These are phyloP conservation scores for Setomelanomma holmii DNA, from an alignment of 2,329 filamentous ascomycete species.

Conservation along the genomic window DNA sequence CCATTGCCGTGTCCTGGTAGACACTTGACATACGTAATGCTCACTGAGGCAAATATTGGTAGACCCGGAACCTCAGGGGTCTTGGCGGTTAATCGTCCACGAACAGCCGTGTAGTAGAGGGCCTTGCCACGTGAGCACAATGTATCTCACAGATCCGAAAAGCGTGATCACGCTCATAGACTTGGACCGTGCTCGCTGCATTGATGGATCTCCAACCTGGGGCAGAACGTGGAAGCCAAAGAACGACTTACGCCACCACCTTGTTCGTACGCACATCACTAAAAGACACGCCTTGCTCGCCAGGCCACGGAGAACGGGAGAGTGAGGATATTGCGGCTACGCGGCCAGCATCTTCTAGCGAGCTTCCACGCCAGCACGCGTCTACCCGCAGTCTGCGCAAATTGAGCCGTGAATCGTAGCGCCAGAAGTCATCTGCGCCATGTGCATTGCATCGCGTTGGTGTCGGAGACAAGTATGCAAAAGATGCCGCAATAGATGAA, in stretches of 20 bases:
- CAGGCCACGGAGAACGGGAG: conserved; percentile 4
- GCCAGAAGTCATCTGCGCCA: conserved; percentile 29
- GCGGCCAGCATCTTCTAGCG: conserved; percentile 22
- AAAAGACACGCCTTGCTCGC: not conserved
- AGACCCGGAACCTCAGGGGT: conserved; percentile 24
- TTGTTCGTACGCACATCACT: no score
- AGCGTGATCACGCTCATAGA: not conserved
- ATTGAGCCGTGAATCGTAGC: conserved; percentile 29
- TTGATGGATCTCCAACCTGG: conserved; percentile 1
- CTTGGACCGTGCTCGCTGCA: not conserved
- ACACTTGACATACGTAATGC: conserved; percentile 21
- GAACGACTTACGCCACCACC: conserved; percentile 6
- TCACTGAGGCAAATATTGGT: conserved; percentile 10
- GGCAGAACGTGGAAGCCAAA: conserved; percentile 17
- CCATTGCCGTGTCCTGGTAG: conserved; percentile 21
- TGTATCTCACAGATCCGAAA: conserved; percentile 16
- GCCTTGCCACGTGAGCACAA: conserved; percentile 32
- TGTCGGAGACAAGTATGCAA: conserved; percentile 21
- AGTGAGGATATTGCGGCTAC: conserved; percentile 33
- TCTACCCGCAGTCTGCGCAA: conserved; percentile 23
- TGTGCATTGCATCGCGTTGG: conserved; percentile 21
- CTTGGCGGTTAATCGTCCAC: conserved; percentile 30
- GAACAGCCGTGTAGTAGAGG: conserved; percentile 10
- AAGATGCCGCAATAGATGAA: conserved; percentile 33
- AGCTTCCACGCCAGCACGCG: conserved; percentile 31